Conservation (phyloP, 2,329 filamentous ascomycete species). For the Fusarium sp. region DNA sequence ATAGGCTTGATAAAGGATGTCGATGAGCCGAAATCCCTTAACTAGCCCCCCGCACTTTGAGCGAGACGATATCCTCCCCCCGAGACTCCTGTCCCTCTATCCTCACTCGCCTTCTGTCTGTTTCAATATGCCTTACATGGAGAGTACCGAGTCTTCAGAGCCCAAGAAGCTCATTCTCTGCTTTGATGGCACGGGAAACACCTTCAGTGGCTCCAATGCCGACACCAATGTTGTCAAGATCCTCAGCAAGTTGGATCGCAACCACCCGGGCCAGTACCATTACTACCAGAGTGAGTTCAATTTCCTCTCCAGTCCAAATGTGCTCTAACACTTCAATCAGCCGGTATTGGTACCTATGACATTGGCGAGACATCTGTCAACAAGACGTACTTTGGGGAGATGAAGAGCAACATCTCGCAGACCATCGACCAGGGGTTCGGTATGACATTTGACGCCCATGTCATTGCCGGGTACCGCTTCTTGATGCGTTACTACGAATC, state of each 20-base stretch:
- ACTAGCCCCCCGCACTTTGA: neutral
- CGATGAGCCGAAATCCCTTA: neutral
- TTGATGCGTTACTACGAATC: slow-evolving; percentile 65
- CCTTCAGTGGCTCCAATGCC: slow-evolving; percentile 58
- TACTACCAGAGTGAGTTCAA: slow-evolving; percentile 60
- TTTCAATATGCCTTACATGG: slow-evolving; percentile 31
- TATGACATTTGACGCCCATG: slow-evolving; percentile 63
- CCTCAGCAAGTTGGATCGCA: slow-evolving; percentile 59
- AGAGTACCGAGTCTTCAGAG: slow-evolving; percentile 26
- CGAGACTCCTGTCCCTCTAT: neutral
- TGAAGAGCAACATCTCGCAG: slow-evolving; percentile 53
- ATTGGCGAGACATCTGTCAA: slow-evolving; percentile 57
- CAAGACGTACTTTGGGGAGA: slow-evolving; percentile 49
- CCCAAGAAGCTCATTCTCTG: slow-evolving; percentile 60
- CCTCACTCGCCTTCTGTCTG: neutral
- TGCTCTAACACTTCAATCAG: slow-evolving; percentile 36
- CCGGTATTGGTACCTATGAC: slow-evolving; percentile 64
- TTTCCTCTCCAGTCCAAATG: rapidly evolving
- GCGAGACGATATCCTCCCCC: neutral
- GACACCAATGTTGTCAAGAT: slow-evolving; percentile 69
- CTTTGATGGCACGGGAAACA: slow-evolving; percentile 63
- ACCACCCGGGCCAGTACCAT: slow-evolving; percentile 58
- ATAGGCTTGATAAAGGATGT: slow-evolving; percentile 1
- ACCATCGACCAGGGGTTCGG: slow-evolving; percentile 59
- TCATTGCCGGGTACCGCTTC: slow-evolving; percentile 65